phyloP scores from a whole-genome alignment of 1,284 basidiomycete species.

The Takashimella tepidaria region DNA sequence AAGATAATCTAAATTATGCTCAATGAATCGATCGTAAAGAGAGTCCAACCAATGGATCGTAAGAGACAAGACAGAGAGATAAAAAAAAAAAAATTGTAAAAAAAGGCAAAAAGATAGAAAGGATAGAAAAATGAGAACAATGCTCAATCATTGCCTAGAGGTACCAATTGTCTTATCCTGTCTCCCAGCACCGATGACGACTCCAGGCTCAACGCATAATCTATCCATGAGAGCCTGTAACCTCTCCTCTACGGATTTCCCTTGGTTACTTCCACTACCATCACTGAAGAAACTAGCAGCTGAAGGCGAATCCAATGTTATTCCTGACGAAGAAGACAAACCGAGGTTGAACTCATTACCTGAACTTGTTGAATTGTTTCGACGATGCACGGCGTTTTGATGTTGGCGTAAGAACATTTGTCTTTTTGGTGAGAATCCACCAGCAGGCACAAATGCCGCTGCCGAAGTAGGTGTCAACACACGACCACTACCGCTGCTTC shows the following conservation, averaged over 20 bases:
- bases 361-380: slow-evolving; percentile 1
- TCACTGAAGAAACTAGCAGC: slow-evolving; percentile 29
- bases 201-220: slow-evolving; percentile 21
- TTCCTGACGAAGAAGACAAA: neutral
- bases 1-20: too few species aligned
- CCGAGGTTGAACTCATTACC: neutral
- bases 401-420: slow-evolving; percentile 19
- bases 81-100: too few species aligned
- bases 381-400: neutral
- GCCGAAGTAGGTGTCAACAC: neutral
- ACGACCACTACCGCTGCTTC: too few species aligned
- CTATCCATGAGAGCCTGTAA: slow-evolving; percentile 42
- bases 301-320: slow-evolving; percentile 13
- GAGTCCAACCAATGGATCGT: too few species aligned
- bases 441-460: slow-evolving; percentile 7
- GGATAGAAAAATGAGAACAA: too few species aligned
- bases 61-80: too few species aligned
- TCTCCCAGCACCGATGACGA: too few species aligned
- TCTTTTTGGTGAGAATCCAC: slow-evolving; percentile 22
- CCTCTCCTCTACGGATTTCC: slow-evolving; percentile 35
- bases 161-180: too few species aligned
- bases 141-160: too few species aligned
- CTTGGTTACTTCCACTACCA: slow-evolving; percentile 9
- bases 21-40: too few species aligned
- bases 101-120: too few species aligned